Conservation (phyloP, 495 filamentous ascomycete genomes). For the Penicillium cinerascens region DNA sequence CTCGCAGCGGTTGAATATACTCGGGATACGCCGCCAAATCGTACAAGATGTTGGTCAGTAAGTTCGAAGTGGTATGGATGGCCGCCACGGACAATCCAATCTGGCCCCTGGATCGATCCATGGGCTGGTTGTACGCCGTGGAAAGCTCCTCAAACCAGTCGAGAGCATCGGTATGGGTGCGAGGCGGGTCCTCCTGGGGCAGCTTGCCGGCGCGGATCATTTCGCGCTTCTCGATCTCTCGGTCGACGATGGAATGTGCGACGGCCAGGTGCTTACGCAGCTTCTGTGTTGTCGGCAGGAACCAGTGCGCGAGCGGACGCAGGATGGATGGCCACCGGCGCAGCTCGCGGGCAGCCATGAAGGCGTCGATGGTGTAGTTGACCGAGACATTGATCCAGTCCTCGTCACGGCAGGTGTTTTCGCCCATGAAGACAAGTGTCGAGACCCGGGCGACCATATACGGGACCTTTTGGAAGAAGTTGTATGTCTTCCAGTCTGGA, state of each 20-base stretch:
- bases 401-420: slow-evolving; percentile 47
- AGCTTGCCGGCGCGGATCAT: slow-evolving; percentile 26
- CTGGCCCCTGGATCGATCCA: slow-evolving; percentile 25
- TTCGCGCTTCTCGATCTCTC: slow-evolving; percentile 28
- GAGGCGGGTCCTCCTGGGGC: slow-evolving; percentile 12
- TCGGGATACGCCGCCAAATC: slow-evolving; percentile 39
- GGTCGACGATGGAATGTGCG: slow-evolving; percentile 29
- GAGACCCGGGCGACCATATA: slow-evolving; percentile 54
- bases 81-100: slow-evolving; percentile 39
- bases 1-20: slow-evolving; percentile 31
- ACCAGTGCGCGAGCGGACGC: slow-evolving; percentile 35
- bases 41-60: slow-evolving; percentile 39
- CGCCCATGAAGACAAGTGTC: slow-evolving; percentile 56
- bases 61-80: slow-evolving; percentile 44
- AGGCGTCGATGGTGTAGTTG: slow-evolving; percentile 54
- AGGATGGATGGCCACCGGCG: slow-evolving; percentile 35
- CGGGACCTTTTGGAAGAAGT: slow-evolving; percentile 28
- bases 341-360: slow-evolving; percentile 32
- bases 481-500: slow-evolving; percentile 30
- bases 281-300: slow-evolving; percentile 27
- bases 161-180: slow-evolving; percentile 27
- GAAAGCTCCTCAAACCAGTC: slow-evolving; percentile 36
- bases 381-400: slow-evolving; percentile 57
- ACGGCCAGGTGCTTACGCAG: slow-evolving; percentile 25
- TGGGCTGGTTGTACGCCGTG: slow-evolving; percentile 7